These are phyloP conservation scores for Beauveria asiatica DNA, from an alignment of 2,329 filamentous ascomycete genomes.

Conservation along the genomic window DNA sequence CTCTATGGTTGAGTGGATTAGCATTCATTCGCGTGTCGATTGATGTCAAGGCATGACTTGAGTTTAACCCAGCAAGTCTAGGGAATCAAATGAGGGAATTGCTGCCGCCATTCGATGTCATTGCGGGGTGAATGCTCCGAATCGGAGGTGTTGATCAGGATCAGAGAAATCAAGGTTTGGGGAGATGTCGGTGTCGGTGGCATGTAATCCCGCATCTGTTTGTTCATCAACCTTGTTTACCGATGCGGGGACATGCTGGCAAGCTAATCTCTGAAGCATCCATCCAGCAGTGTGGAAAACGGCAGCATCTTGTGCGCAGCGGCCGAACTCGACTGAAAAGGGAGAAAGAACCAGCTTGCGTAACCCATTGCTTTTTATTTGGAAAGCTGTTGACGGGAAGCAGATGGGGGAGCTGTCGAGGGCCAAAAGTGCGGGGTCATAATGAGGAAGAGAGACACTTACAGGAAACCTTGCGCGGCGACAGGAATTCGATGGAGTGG, in stretches of 20 bases:
- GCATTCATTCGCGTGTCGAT: neutral
- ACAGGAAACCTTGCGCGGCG: slow-evolving; percentile 3
- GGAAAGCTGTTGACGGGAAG: neutral
- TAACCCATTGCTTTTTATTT: neutral
- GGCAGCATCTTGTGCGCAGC: neutral
- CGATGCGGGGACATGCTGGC: neutral
- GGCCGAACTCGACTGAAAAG: neutral
- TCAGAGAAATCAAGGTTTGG: neutral
- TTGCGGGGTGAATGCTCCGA: neutral
- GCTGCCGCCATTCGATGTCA: neutral
- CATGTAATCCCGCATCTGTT: slow-evolving; percentile 6
- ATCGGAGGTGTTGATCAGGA: neutral
- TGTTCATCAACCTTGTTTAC: neutral
- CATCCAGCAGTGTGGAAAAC: neutral
- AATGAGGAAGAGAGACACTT: neutral
- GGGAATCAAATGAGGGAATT: neutral
- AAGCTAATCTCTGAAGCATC: neutral
- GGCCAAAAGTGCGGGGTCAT: neutral
- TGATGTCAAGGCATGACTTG: neutral
- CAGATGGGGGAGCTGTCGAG: neutral
- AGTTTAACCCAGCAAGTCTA: neutral
- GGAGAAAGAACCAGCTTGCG: neutral
- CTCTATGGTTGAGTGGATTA: neutral
- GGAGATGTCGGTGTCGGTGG: neutral
- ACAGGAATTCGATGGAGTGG: neutral